Base-by-base conservation (phyloP, 805 yeast species). In the Nakazawaea pomicola region DNA sequence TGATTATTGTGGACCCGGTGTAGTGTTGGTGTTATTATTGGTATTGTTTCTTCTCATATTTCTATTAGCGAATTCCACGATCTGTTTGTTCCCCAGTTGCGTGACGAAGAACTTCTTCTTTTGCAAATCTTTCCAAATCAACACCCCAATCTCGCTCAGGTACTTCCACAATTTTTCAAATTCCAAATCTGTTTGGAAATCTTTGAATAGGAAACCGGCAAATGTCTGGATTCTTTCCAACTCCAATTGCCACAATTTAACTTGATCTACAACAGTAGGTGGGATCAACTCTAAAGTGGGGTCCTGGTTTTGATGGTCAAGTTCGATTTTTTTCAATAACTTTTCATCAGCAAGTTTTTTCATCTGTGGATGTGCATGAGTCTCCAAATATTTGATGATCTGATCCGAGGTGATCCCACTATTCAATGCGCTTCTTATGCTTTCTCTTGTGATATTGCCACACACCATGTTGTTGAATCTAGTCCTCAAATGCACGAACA, bases 381-480 rank as follows among this genome's bases (percentile, higher is more conserved):
- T 75, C 48, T 87, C 89, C 33, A 93, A 62, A 57, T 91, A 93
- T 48, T 87, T 78, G 46, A 93, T 83, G 51, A 93, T 86, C 58
- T 93, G 99, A 29, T 89, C 96, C 0, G 98, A 91, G 0, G 96
- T 85, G 52, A 93, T 93, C 21, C 99, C 99, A 52, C 84, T 87
- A 31, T 68, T 57, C 29, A 93, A 63, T 0, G 99, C 99, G 40
- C 74, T 68, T 45, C 98, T 70, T 16, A 93, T 81, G 0, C 96
- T 86, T 52, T 91, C 97, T 59, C 98, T 76, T 4, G 97, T 90
- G 44, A 93, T 74, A 49, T 85, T 88, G 2, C 99, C 99, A 4
- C 93, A 78, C 3, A 93, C 96, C 82, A 93, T 80, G 57, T 93
- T 93, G 11, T 89, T 69, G 59, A 93, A 93, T 46, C 99, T 69